Evolutionary conservation across 306 rosid species (phyloP).

Genomic region (Trifolium repens): DNA sequence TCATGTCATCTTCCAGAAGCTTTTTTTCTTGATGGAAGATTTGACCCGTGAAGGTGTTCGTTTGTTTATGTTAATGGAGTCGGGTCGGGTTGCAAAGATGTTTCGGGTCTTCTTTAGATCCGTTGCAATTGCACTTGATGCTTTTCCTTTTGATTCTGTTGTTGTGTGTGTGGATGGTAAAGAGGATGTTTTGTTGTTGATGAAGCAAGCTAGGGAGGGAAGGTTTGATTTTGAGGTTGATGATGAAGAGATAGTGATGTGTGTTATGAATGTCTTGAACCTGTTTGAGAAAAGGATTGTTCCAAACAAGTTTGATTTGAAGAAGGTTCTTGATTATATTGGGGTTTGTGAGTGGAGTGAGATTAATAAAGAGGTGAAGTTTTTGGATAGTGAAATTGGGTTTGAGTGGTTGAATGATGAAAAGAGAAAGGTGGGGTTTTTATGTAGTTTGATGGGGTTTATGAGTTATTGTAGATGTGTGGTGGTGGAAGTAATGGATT

Average conservation of each 20-base stretch:
- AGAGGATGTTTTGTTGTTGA: conserved; percentile 61
- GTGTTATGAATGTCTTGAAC: conserved; percentile 47
- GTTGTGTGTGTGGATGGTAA: conserved; percentile 48
- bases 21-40: conserved; percentile 63
- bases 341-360: conserved; percentile 65
- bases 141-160: conserved; percentile 49
- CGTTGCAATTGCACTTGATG: conserved; percentile 63
- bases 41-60: conserved; percentile 61
- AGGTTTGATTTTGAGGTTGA: conserved; percentile 56
- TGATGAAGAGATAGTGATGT: conserved; percentile 50
- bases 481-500: conserved; percentile 50
- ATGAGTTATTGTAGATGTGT: conserved; percentile 68
- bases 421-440: conserved; percentile 40
- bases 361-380: conserved; percentile 68
- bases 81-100: conserved; percentile 54
- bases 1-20: conserved; percentile 70
- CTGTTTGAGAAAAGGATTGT: conserved; percentile 50
- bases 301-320: conserved; percentile 55
- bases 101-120: conserved; percentile 59
- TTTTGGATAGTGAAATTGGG: conserved; percentile 73
- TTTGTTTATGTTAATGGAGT: conserved; percentile 63
- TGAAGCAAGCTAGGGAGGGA: conserved; percentile 56
- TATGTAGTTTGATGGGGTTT: conserved; percentile 61
- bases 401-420: conserved; percentile 50
- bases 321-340: conserved; percentile 60